Evolutionary conservation across 192 early-diverging fungal species (phyloP).

Genomic region (Rhizophagus sp.): DNA sequence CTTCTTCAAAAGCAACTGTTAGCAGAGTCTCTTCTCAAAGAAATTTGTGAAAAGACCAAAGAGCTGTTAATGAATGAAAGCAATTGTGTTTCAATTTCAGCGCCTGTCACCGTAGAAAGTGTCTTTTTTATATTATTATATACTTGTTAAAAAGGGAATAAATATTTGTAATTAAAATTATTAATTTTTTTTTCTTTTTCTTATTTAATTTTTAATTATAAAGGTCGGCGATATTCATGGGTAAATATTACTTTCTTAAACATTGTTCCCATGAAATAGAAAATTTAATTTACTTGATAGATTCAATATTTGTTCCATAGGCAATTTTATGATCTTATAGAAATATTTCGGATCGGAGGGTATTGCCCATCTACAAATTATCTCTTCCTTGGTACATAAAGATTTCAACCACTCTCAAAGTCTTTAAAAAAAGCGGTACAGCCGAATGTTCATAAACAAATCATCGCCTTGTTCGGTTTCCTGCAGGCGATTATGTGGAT

Average conservation of each 20-base stretch:
- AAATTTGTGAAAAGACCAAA: slow-evolving; percentile 80
- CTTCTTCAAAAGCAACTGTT: slow-evolving; percentile 75
- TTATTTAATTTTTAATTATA: neutral
- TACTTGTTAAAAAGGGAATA: neutral
- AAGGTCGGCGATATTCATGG: slow-evolving; percentile 24
- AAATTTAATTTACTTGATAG: neutral
- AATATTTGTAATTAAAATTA: neutral
- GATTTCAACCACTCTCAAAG: slow-evolving; percentile 3
- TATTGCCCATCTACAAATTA: slow-evolving; percentile 83
- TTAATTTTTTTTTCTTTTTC: neutral
- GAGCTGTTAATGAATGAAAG: slow-evolving; percentile 79
- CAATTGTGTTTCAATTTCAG: slow-evolving; percentile 80
- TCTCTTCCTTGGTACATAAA: slow-evolving; percentile 70
- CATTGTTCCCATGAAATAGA: neutral
- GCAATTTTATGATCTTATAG: slow-evolving; percentile 86
- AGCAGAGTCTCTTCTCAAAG: slow-evolving; percentile 70
- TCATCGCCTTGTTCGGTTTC: slow-evolving; percentile 13
- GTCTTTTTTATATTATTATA: slow-evolving; percentile 80
- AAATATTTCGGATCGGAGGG: slow-evolving; percentile 85
- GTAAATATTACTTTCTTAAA: neutral
- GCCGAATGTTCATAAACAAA: slow-evolving; percentile 21
- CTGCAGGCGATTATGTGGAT: slow-evolving; percentile 84
- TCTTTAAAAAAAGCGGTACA: neutral
- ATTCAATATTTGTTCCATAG: slow-evolving; percentile 35
- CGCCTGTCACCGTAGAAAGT: slow-evolving; percentile 91